Base-by-base conservation (phyloP, 768 basidiomycete species). In the Suillus plorans region DNA sequence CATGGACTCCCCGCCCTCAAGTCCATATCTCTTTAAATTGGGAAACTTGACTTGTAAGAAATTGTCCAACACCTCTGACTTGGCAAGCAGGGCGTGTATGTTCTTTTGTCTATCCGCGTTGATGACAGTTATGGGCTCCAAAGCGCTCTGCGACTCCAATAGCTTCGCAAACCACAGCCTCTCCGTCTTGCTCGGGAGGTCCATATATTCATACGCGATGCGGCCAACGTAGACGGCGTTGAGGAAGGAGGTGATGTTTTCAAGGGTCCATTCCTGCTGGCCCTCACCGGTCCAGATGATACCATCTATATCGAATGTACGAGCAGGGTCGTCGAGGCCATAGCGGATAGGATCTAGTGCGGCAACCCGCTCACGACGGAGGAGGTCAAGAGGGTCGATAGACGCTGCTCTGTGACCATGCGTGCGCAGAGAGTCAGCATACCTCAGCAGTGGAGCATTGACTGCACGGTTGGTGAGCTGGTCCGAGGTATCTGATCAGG, bases 1-100 rank as follows among this genome's bases (percentile, higher is more conserved):
- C 95, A 97, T 96, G 3, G 92, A 94, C 78, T 97, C 95, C 2
- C 91, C 95, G 3, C 95, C 95, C 76, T 97, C 95, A 44, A 96
- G 81, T 0, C 92, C 94, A 74, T 94, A 94, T 71, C 91, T 84
- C 76, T 92, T 92, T 73, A 92, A 70, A 76, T 94, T 95, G 1
- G 95, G 94, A 72, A 96, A 97, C 75, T 95, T 95, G 61, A 85
- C 80, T 71, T 94, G 93, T 52, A 95, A 77, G 72, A 95, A 97
- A 69, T 87, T 85, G 70, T 97, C 95, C 55, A 96, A 84, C 39
- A 88, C 86, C 73, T 97, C 94, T 66, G 90, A 93, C 37, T 84
- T 80, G 1, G 86, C 86, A 36, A 97, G 79, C 5, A 95, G 82
- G 16, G 79, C 77, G 67, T 93, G 88, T 34, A 89, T 90, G 56